Evolutionary conservation across 2,329 filamentous ascomycete species (phyloP).

Genomic region (Fusarium praegraminearum): DNA sequence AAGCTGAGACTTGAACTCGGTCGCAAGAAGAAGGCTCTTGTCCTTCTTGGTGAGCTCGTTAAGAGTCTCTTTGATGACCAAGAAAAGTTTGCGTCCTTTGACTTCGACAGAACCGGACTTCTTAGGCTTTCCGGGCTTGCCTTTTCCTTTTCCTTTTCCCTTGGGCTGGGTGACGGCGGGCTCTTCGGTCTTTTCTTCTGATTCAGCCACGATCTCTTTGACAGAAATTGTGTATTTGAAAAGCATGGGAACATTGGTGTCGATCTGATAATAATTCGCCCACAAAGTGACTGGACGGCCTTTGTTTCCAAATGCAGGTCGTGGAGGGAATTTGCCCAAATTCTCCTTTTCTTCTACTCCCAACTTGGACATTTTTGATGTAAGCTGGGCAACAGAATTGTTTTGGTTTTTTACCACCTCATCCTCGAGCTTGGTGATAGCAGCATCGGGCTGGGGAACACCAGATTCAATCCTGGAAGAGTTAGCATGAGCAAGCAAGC

Average conservation of each 20-base stretch:
- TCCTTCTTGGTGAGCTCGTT: conserved; percentile 50
- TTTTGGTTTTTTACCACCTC: conserved; percentile 51
- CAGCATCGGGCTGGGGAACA: conserved; percentile 43
- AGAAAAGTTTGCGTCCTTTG: conserved; percentile 59
- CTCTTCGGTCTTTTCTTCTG: conserved; percentile 19
- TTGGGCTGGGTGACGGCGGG: conserved; percentile 9
- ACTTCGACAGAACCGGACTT: conserved; percentile 47
- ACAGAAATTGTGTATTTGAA: conserved; percentile 62
- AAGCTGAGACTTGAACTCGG: conserved; percentile 65
- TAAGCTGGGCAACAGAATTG: conserved; percentile 48
- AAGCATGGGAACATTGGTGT: conserved; percentile 53
- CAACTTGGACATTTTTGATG: conserved; percentile 54
- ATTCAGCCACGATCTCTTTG: conserved; percentile 36
- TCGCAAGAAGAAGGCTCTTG: conserved; percentile 53
- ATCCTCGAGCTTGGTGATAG: conserved; percentile 56
- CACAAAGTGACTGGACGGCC: conserved; percentile 61
- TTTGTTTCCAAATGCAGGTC: conserved; percentile 62
- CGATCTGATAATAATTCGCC: conserved; percentile 66
- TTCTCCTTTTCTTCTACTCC: conserved; percentile 43
- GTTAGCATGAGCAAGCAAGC: conserved; percentile 18
- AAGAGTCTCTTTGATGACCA: conserved; percentile 57
- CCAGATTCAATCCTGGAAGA: conserved; percentile 41
- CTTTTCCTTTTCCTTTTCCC: conserved; percentile 30
- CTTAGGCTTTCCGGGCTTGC: conserved; percentile 19
- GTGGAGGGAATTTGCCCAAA: conserved; percentile 55